Evolutionary conservation across 176 grass and related monocot species (phyloP), one percentile per base, ranked within the genome.

Genomic region (Aechmea fasciata): DNA sequence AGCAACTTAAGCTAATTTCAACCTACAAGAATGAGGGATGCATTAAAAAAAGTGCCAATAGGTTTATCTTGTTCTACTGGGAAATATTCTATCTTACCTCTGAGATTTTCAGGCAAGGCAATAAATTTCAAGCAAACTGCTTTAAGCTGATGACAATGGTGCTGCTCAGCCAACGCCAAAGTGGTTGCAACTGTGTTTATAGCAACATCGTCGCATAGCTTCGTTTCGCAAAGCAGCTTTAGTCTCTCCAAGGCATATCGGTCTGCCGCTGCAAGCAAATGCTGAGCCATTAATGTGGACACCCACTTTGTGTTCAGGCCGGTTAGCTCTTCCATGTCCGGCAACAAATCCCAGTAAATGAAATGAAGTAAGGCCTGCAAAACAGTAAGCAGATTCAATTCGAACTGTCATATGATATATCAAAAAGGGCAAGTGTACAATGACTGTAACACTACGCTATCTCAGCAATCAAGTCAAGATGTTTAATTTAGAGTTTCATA

Each of bases 171-270:
- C 77, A 99, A 52, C 2, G 95, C 95, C 78, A 99, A 83, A 68
- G 90, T 99, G 52, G 91, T 99, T 66, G 95, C 90, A 51, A 99
- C 95, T 19, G 90, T 94, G 69, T 94, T 90, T 81, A 99, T 99
- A 59, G 90, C 95, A 71, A 99, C 95, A 76, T 94, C 84, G 71
- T 86, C 72, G 52, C 95, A 99, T 12, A 99, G 73, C 70, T 82
- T 84, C 18, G 67, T 74, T 81, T 99, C 95, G 29, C 84, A 94
- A 1, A 84, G 82, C 77, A 93, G 53, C 67, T 99, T 94, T 74
- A 99, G 80, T 86, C 90, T 99, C 75, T 99, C 95, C 71, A 99
- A 64, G 6, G 95, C 95, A 83, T 99, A 94, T 41, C 87, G 84
- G 41, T 99, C 95, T 7, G 95, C 90, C 63, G 95, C 87, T 68